Evolutionary conservation across 495 filamentous ascomycete genomes (phyloP).

Genomic region (Tetracladium marchalianum): DNA sequence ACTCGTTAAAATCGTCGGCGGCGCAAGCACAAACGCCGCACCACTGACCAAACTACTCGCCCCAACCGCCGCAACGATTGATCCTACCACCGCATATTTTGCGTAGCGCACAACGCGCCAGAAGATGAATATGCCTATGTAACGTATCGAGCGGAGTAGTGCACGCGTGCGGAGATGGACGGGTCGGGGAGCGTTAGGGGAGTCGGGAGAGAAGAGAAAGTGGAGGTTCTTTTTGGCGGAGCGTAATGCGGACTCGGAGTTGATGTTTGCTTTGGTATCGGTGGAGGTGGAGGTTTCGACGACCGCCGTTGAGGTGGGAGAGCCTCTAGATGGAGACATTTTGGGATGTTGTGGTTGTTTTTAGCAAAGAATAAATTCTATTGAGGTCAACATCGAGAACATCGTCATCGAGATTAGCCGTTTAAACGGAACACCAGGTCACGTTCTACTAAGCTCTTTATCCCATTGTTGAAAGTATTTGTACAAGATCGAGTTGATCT

Average conservation of each 20-base stretch:
- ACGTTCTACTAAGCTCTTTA: too few species aligned
- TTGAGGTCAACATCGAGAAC: too few species aligned
- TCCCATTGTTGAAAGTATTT: too few species aligned
- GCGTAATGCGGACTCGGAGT: slow-evolving; percentile 13
- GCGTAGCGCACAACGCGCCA: slow-evolving; percentile 29
- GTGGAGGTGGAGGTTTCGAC: slow-evolving; percentile 4
- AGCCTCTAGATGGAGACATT: slow-evolving; percentile 18
- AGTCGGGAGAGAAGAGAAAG: slow-evolving; percentile 18
- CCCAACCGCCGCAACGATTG: slow-evolving; percentile 21
- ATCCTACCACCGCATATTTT: slow-evolving; percentile 23
- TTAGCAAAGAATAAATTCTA: too few species aligned
- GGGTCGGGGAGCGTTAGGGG: slow-evolving; percentile 16
- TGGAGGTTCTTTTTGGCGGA: slow-evolving; percentile 15
- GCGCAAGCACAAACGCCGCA: slow-evolving; percentile 25
- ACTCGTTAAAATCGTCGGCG: slow-evolving; percentile 21
- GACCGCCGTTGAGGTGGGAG: neutral
- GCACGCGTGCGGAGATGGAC: slow-evolving; percentile 23
- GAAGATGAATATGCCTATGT: slow-evolving; percentile 26
- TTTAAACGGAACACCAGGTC: too few species aligned
- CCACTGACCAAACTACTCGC: slow-evolving; percentile 22
- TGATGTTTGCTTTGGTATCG: slow-evolving; percentile 10
- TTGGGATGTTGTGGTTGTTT: neutral
- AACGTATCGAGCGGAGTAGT: slow-evolving; percentile 25
- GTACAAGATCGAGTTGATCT: too few species aligned
- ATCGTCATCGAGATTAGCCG: too few species aligned